phyloP scores from a whole-genome alignment of 768 basidiomycete genomes.

The Naganishia kalamii region DNA sequence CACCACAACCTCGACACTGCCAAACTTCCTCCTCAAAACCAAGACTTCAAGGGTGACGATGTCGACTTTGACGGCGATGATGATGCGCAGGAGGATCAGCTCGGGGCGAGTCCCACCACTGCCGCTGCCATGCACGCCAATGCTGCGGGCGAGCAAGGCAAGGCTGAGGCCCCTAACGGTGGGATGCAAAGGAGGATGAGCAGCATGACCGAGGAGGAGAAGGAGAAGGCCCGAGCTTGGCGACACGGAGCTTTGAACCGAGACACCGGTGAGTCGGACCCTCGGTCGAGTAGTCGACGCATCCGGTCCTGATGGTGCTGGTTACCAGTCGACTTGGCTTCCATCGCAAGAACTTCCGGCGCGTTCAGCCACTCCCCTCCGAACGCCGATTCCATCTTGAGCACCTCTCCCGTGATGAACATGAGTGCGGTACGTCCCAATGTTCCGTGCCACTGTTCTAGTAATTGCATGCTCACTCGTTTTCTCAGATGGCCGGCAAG shows the following conservation, averaged over 20 bases:
- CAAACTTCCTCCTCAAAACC: slow-evolving; percentile 8
- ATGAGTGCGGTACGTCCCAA: slow-evolving; percentile 25
- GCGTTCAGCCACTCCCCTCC: slow-evolving; percentile 56
- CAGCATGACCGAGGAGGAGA: slow-evolving; percentile 60
- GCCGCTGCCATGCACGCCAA: slow-evolving; percentile 18
- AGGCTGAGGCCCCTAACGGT: slow-evolving; percentile 26
- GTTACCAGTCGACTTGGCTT: slow-evolving; percentile 56
- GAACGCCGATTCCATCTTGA: slow-evolving; percentile 39
- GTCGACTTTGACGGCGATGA: slow-evolving; percentile 2
- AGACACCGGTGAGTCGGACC: slow-evolving; percentile 47
- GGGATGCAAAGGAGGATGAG: slow-evolving; percentile 41
- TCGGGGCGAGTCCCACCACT: slow-evolving; percentile 26
- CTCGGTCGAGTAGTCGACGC: background rate
- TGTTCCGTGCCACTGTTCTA: background rate
- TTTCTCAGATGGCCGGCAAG: slow-evolving; percentile 10
- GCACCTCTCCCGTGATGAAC: slow-evolving; percentile 41
- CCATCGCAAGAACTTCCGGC: slow-evolving; percentile 76
- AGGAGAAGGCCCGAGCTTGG: slow-evolving; percentile 59
- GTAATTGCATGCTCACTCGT: background rate
- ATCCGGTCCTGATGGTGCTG: background rate
- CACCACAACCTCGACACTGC: slow-evolving; percentile 11
- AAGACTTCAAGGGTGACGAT: slow-evolving; percentile 2
- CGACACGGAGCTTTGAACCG: slow-evolving; percentile 63
- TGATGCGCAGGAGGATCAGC: slow-evolving; percentile 1
- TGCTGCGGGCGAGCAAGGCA: slow-evolving; percentile 23